Percentiles rank a stretch among this genome's conserved stretches.
These are phyloP conservation scores for Aureobasidium sp. DNA, from an alignment of 2,329 filamentous ascomycete species.

Conservation along the genomic window DNA sequence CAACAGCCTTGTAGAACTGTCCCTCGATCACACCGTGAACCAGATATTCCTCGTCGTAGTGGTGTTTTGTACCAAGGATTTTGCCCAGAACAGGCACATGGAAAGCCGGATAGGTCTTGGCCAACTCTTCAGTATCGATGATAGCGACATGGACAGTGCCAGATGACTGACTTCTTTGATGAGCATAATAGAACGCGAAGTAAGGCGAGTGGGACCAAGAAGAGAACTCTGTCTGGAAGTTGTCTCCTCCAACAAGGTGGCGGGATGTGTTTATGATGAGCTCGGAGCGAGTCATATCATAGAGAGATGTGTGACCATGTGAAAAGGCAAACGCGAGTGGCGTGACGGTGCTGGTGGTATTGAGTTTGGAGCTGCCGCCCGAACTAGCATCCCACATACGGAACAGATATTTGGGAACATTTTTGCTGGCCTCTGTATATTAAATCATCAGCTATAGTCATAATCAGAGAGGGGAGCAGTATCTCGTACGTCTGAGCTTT, in stretches of 20 bases:
- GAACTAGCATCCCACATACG: background rate
- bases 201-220: conserved; percentile 2
- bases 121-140: background rate
- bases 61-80: background rate
- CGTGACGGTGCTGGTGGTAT: background rate
- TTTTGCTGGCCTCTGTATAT: background rate
- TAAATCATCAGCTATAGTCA: background rate
- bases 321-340: background rate
- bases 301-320: background rate
- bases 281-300: background rate
- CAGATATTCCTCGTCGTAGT: background rate
- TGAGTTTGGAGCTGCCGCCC: background rate
- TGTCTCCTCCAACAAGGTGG: background rate
- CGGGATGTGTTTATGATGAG: background rate
- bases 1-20: background rate
- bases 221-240: background rate
- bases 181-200: background rate
- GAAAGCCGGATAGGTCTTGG: background rate
- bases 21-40: background rate
- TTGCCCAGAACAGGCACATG: background rate
- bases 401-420: conserved; percentile 3
- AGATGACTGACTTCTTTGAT: background rate
- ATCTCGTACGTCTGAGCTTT: background rate
- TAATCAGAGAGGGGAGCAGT: background rate
- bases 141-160: background rate